Percentiles rank a stretch among this genome's conserved stretches.
These are phyloP conservation scores for Setaria italica DNA, from an alignment of 202 grass and related monocot species.

Conservation along the genomic window DNA sequence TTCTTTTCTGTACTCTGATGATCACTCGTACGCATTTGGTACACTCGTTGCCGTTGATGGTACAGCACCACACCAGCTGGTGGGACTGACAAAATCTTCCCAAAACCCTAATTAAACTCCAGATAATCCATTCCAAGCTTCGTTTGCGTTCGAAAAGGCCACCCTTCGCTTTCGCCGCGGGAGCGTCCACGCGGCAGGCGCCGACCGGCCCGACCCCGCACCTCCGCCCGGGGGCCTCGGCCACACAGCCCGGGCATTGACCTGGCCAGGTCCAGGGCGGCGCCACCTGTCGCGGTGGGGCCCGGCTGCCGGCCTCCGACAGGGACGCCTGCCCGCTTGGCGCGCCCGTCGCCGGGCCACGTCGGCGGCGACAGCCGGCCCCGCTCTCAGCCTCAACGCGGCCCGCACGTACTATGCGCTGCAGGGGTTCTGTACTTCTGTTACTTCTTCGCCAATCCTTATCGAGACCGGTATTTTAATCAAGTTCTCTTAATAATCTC, in stretches of 20 bases:
- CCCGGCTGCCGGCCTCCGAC: constrained; percentile 46
- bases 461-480: not conserved
- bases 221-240: not conserved
- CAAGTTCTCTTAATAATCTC: not conserved
- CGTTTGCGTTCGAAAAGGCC: not conserved
- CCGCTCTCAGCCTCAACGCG: not conserved
- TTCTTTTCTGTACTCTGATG: not conserved
- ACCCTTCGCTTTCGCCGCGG: not conserved
- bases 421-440: not conserved
- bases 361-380: not conserved
- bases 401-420: not conserved
- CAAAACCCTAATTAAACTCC: not conserved
- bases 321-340: constrained; percentile 25
- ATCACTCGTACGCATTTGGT: not conserved
- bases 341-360: constrained; percentile 9
- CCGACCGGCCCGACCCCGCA: not conserved
- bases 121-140: not conserved
- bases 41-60: not conserved
- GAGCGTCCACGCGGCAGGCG: constrained; percentile 20
- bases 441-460: not conserved
- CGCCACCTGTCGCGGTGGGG: constrained; percentile 24
- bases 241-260: constrained; percentile 26
- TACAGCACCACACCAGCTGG: not conserved
- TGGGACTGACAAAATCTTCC: not conserved
- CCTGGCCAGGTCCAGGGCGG: not conserved